Percentiles rank a stretch among this genome's conserved stretches.
Evolutionary conservation across 148 eudicot species (phyloP).

Genomic region (Diospyros lotus): DNA sequence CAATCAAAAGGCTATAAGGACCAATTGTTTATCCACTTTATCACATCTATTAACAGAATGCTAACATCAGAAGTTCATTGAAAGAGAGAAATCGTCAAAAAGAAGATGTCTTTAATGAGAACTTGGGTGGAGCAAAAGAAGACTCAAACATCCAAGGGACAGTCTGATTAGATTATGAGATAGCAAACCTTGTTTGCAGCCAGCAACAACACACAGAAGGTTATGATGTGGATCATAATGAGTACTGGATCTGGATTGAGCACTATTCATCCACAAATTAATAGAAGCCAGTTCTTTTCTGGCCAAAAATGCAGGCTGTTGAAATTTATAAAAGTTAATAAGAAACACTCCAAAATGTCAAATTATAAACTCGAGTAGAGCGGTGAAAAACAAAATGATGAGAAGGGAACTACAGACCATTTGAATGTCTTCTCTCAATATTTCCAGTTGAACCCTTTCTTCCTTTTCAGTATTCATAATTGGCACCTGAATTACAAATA

Average conservation of each 20-base stretch:
- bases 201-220: constrained; percentile 73
- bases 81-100: not conserved
- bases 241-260: constrained; percentile 73
- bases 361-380: constrained; percentile 5
- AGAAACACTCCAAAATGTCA: not conserved
- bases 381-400: constrained; percentile 1
- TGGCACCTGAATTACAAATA: constrained; percentile 54
- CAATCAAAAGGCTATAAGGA: not conserved
- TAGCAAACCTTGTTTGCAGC: constrained; percentile 65
- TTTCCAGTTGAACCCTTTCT: constrained; percentile 60
- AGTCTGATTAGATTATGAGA: not conserved
- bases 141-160: not conserved
- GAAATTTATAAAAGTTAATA: constrained; percentile 11
- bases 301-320: constrained; percentile 69
- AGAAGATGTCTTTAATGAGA: not conserved
- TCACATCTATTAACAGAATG: not conserved
- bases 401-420: constrained; percentile 36
- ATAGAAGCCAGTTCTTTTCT: constrained; percentile 50
- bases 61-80: not conserved
- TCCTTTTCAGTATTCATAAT: constrained; percentile 61
- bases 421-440: constrained; percentile 61
- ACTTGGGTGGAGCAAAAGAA: not conserved
- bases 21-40: not conserved
- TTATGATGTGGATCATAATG: constrained; percentile 98
- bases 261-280: constrained; percentile 95